Evolutionary conservation across 768 basidiomycete species (phyloP).

Genomic region (Dendrothele bispora): DNA sequence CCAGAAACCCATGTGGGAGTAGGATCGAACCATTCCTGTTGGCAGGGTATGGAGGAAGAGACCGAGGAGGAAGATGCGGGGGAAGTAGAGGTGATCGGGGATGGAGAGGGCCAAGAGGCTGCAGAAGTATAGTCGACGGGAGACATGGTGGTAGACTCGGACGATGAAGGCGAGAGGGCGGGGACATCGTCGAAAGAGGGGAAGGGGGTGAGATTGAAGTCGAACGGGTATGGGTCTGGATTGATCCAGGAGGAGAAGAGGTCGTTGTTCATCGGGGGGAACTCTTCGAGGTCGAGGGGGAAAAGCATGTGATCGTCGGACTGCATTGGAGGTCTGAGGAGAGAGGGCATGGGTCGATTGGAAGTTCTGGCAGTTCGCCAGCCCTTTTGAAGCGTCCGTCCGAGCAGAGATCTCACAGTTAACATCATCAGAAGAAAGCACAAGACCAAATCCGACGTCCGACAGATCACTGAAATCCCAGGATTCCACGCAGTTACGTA

Average conservation of each 20-base stretch:
- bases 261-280: conserved; percentile 23
- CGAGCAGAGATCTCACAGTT: too few species aligned
- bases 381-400: background rate
- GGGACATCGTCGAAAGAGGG: conserved; percentile 52
- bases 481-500: too few species aligned
- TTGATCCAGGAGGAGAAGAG: conserved; percentile 62
- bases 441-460: too few species aligned
- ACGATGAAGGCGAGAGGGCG: conserved; percentile 31
- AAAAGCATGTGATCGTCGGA: conserved; percentile 55
- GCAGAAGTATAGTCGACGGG: conserved; percentile 53
- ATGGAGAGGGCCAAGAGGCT: too few species aligned
- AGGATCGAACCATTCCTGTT: too few species aligned
- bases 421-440: too few species aligned
- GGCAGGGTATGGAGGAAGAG: too few species aligned
- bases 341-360: conserved; percentile 19
- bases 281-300: conserved; percentile 58
- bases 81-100: too few species aligned
- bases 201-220: conserved; percentile 45
- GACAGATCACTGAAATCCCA: too few species aligned
- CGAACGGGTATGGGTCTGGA: too few species aligned
- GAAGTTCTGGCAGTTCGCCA: conserved; percentile 1
- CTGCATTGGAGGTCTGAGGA: conserved; percentile 33
- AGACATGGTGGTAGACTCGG: conserved; percentile 56
- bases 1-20: conserved; percentile 69
- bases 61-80: too few species aligned